These are phyloP conservation scores for Hanseniaspora mollemarum DNA, from an alignment of 805 yeast genomes.

Conservation along the genomic window DNA sequence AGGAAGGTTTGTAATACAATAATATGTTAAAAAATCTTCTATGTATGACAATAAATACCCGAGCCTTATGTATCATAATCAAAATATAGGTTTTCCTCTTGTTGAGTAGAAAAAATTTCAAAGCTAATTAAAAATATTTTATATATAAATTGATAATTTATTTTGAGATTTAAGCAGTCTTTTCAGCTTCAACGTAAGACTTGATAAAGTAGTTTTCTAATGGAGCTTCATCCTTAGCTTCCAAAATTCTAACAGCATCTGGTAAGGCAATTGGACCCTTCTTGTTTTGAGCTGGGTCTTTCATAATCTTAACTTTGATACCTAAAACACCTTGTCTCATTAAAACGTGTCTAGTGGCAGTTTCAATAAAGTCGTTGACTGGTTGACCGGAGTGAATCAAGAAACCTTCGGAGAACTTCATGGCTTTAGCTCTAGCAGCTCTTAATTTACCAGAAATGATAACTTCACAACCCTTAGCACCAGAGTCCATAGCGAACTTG, in stretches of 20 bases:
- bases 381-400: constrained; percentile 99
- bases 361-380: constrained; percentile 94
- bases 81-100: no score
- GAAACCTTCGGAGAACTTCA: constrained; percentile 99
- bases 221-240: constrained; percentile 88
- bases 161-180: constrained; percentile 3
- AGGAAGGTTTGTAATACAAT: no score
- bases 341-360: constrained; percentile 98
- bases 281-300: constrained; percentile 85
- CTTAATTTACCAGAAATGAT: constrained; percentile 98
- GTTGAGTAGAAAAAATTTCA: background rate
- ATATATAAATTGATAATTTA: background rate
- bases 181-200: constrained; percentile 40
- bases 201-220: constrained; percentile 72
- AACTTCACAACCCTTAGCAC: constrained; percentile 99
- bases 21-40: background rate
- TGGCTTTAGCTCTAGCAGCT: constrained; percentile 99
- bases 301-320: constrained; percentile 98
- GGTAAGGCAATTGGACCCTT: constrained; percentile 86
- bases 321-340: constrained; percentile 99
- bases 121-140: background rate
- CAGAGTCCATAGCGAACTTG: constrained; percentile 99
- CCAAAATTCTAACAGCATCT: constrained; percentile 83
- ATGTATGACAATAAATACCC: no score
- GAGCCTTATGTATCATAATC: no score